Percentiles rank a stretch among this genome's conserved stretches.
Evolutionary conservation across 106 monocot genomes (phyloP).

Genomic region (Dioscorea alata): DNA sequence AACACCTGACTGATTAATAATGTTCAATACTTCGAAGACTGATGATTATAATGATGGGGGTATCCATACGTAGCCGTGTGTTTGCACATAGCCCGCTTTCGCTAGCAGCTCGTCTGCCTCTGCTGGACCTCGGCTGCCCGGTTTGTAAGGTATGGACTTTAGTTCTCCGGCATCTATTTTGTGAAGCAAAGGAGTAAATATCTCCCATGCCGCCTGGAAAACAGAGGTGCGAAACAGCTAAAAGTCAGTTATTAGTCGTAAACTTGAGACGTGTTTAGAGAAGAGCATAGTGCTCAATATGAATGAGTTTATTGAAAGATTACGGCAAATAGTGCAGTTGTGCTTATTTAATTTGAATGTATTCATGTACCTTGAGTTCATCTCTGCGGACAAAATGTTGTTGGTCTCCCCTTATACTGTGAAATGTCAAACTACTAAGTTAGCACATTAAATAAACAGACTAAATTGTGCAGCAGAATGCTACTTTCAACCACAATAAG

Average conservation of each 20-base stretch:
- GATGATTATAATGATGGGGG: conserved; percentile 59
- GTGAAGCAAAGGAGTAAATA: conserved; percentile 91
- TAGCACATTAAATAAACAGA: too few relatives aligned
- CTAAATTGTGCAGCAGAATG: too few relatives aligned
- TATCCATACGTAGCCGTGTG: conserved; percentile 88
- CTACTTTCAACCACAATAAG: too few relatives aligned
- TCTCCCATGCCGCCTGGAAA: conserved; percentile 91
- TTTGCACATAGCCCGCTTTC: conserved; percentile 71
- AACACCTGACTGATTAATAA: background rate
- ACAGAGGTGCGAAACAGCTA: too few relatives aligned
- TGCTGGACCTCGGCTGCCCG: conserved; percentile 79
- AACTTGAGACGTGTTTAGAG: too few relatives aligned
- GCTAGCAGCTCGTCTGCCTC: conserved; percentile 68
- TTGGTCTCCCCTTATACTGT: conserved; percentile 83
- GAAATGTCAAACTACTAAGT: background rate
- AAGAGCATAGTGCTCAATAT: too few relatives aligned
- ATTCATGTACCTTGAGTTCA: conserved; percentile 59
- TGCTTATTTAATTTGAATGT: too few relatives aligned
- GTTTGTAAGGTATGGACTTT: conserved; percentile 55
- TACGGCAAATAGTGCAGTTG: too few relatives aligned
- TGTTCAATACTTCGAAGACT: background rate
- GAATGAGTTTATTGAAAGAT: too few relatives aligned
- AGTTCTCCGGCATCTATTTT: conserved; percentile 69
- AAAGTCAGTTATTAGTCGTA: too few relatives aligned
- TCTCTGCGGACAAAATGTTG: conserved; percentile 96